Percentiles rank a stretch among this genome's conserved stretches.
These are phyloP conservation scores for Aspergillus eucalypticola DNA, from an alignment of 2,329 filamentous ascomycete species.

Conservation along the genomic window DNA sequence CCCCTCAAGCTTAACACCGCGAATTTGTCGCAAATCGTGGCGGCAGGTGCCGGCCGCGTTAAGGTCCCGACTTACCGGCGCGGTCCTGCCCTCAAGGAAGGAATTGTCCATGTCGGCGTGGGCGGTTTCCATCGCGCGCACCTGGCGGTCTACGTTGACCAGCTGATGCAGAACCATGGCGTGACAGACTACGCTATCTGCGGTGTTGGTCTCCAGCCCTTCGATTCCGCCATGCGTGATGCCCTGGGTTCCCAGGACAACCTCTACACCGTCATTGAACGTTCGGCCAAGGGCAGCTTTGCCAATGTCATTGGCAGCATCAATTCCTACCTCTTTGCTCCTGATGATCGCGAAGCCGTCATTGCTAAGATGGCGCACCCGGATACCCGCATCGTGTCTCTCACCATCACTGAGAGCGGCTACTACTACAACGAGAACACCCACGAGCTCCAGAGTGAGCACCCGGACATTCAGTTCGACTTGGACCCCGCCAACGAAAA, in stretches of 20 bases:
- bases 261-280: conserved; percentile 57
- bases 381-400: conserved; percentile 56
- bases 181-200: conserved; percentile 53
- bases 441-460: conserved; percentile 52
- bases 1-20: conserved; percentile 44
- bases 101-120: conserved; percentile 57
- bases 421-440: conserved; percentile 62
- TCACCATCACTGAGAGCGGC: conserved; percentile 59
- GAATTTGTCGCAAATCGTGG: conserved; percentile 42
- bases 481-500: conserved; percentile 46
- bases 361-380: conserved; percentile 58
- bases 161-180: conserved; percentile 50
- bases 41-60: conserved; percentile 30
- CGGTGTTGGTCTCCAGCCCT: conserved; percentile 54
- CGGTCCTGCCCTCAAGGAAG: conserved; percentile 50
- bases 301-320: conserved; percentile 55
- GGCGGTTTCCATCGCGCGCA: conserved; percentile 59
- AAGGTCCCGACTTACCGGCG: conserved; percentile 50
- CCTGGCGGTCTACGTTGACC: conserved; percentile 55
- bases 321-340: conserved; percentile 55
- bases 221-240: conserved; percentile 55
- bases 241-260: conserved; percentile 51
- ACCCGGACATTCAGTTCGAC: conserved; percentile 54
- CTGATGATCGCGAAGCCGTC: conserved; percentile 54
- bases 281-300: conserved; percentile 53